These are phyloP conservation scores for Solanum hybrid DNA, from an alignment of 305 asterid species.

Conservation along the genomic window DNA sequence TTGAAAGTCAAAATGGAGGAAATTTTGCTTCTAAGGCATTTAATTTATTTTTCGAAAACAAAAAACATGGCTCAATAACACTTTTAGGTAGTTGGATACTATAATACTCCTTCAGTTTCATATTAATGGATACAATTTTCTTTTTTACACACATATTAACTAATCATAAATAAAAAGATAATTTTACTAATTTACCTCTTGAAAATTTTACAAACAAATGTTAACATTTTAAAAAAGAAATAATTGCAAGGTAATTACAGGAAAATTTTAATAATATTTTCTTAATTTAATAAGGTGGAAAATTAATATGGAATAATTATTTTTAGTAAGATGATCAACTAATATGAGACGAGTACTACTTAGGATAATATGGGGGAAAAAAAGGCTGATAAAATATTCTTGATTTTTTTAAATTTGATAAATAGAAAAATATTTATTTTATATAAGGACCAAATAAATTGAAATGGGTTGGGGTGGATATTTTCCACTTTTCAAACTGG, in stretches of 20 bases:
- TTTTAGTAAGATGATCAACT: background rate
- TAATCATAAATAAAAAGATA: no score
- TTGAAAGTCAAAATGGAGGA: background rate
- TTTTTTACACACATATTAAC: no score
- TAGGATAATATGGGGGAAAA: background rate
- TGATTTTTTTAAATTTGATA: no score
- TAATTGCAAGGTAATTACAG: no score
- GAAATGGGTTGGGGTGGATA: background rate
- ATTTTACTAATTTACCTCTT: no score
- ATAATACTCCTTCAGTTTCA: background rate
- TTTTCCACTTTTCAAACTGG: background rate
- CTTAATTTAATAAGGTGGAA: background rate
- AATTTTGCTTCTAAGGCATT: background rate
- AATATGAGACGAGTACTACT: background rate
- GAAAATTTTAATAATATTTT: no score
- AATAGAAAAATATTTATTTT: no score
- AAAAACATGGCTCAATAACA: background rate
- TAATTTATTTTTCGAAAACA: background rate
- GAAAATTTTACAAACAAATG: no score
- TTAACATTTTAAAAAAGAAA: no score
- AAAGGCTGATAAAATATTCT: background rate
- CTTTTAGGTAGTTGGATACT: background rate
- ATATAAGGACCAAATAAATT: background rate
- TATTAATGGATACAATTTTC: no score
- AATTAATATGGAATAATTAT: background rate